Conservation (phyloP, 179 eudicot species). For the Vitellaria paradoxa region DNA sequence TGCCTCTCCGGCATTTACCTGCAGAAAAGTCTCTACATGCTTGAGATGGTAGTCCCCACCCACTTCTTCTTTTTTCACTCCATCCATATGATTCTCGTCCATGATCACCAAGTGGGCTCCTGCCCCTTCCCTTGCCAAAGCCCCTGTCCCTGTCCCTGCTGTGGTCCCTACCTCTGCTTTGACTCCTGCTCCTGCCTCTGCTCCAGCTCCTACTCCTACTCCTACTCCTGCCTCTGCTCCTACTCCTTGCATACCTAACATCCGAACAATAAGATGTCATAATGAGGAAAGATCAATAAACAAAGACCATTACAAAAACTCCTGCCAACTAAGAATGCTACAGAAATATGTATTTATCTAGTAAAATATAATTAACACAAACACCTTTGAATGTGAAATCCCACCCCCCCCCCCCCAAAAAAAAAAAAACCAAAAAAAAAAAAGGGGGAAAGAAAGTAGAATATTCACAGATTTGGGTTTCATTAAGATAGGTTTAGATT, state of each 20-base stretch:
- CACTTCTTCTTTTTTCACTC: slow-evolving; percentile 28
- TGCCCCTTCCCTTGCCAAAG: slow-evolving; percentile 20
- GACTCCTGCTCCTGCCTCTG: slow-evolving; percentile 17
- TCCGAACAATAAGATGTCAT: background rate
- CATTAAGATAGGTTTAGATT: background rate
- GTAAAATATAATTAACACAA: background rate
- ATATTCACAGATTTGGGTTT: background rate
- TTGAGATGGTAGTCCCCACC: slow-evolving; percentile 18
- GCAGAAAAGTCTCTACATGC: slow-evolving; percentile 30
- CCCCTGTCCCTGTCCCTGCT: slow-evolving; percentile 19
- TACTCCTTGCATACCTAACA: slow-evolving; percentile 15
- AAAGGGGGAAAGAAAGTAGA: background rate
- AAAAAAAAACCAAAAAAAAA: no score
- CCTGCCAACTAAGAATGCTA: background rate
- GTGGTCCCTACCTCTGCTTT: slow-evolving; percentile 24
- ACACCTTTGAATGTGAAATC: background rate
- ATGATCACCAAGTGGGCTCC: slow-evolving; percentile 32
- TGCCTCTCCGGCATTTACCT: slow-evolving; percentile 42
- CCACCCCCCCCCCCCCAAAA: no score
- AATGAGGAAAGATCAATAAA: background rate
- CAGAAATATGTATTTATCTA: background rate
- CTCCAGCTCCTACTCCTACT: slow-evolving; percentile 22
- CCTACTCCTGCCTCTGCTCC: slow-evolving; percentile 19
- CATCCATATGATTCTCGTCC: slow-evolving; percentile 27
- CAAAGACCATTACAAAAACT: background rate